A percentile compares a stretch with the other conserved stretches of the same genome.
Evolutionary conservation across 192 early-diverging fungal genomes (phyloP).

Genomic region (Umbelopsis sp.): DNA sequence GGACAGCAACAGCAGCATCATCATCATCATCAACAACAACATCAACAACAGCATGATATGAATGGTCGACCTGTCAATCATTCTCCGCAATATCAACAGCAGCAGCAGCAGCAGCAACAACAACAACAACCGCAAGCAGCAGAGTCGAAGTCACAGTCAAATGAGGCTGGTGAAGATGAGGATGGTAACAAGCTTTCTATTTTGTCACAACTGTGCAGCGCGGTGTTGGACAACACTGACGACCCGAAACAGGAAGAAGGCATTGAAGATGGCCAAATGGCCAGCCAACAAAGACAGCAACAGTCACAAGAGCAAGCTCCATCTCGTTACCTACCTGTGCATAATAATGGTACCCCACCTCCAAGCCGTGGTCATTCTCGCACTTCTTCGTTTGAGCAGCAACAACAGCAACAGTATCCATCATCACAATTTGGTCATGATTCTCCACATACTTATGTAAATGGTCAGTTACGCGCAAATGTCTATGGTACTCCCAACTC

Average conservation of each 20-base stretch:
- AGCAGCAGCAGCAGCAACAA: not conserved
- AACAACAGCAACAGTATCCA: not conserved
- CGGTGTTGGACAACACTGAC: constrained; percentile 28
- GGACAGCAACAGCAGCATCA: constrained; percentile 22
- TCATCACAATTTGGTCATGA: constrained; percentile 21
- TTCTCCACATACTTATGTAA: constrained; percentile 29
- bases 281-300: not conserved
- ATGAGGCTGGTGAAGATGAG: constrained; percentile 24
- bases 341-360: constrained; percentile 26
- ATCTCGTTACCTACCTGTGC: not conserved
- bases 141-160: not conserved
- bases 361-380: constrained; percentile 36
- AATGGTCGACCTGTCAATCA: not conserved
- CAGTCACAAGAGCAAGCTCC: not conserved
- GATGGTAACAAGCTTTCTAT: constrained; percentile 36
- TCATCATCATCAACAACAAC: constrained; percentile 29
- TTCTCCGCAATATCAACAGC: not conserved
- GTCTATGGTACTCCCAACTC: constrained; percentile 36
- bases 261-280: not conserved
- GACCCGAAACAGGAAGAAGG: constrained; percentile 15
- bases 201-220: constrained; percentile 37
- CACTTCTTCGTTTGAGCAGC: constrained; percentile 21
- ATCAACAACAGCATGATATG: constrained; percentile 12
- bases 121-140: not conserved
- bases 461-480: constrained; percentile 30